Conservation (phyloP, 176 grass and related monocot genomes). For the Carex littledalei region DNA sequence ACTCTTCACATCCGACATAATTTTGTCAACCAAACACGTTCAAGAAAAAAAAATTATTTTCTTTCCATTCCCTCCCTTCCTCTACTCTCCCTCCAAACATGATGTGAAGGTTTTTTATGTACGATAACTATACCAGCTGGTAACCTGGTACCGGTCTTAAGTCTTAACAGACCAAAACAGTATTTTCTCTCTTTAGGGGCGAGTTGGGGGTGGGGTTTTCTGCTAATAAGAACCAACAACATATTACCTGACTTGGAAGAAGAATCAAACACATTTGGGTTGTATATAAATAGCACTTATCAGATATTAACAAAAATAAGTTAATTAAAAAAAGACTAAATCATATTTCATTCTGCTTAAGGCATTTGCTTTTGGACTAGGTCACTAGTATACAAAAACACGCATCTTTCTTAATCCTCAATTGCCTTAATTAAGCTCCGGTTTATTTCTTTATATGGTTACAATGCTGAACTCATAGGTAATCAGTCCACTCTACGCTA, state of each 20-base stretch:
- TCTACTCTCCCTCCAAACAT: too few relatives aligned
- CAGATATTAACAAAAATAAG: too few relatives aligned
- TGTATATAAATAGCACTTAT: background rate
- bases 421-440: too few relatives aligned
- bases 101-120: slow-evolving; percentile 12
- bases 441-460: too few relatives aligned
- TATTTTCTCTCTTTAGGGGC: background rate
- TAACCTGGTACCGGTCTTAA: background rate
- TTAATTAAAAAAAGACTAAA: too few relatives aligned
- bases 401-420: background rate
- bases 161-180: too few relatives aligned
- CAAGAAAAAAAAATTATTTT: too few relatives aligned
- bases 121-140: background rate
- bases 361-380: background rate
- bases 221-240: background rate
- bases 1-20: too few relatives aligned
- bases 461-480: too few relatives aligned
- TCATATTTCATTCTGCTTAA: background rate
- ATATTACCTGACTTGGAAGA: background rate
- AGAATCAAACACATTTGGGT: background rate
- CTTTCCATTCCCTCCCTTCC: too few relatives aligned
- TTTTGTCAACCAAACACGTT: too few relatives aligned
- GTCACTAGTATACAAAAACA: background rate
- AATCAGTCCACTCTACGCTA: too few relatives aligned
- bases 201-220: background rate